A percentile compares a stretch with the other conserved stretches of the same genome.
phyloP scores from a whole-genome alignment of 192 early-diverging fungal species.

The Backusella morwellensis region DNA sequence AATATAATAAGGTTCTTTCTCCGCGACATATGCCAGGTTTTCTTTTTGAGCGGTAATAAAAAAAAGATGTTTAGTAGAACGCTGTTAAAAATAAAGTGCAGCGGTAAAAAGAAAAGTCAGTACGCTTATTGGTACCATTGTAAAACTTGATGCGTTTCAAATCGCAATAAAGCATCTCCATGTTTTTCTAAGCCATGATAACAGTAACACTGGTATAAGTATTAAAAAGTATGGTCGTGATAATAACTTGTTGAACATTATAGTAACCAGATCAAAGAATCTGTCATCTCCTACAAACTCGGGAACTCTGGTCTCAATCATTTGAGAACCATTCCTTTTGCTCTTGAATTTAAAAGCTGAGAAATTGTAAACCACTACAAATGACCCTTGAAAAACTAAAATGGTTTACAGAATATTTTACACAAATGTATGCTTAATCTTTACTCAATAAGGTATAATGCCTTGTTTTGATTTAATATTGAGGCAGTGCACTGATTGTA shows the following conservation, averaged over 20 bases:
- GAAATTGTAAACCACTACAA: neutral
- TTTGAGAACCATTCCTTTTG: neutral
- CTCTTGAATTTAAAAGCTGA: neutral
- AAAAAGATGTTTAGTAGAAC: too few species aligned
- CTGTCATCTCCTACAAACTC: neutral
- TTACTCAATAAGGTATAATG: neutral
- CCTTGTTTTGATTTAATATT: neutral
- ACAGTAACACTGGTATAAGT: too few species aligned
- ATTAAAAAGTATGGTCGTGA: too few species aligned
- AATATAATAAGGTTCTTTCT: neutral
- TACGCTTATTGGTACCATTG: too few species aligned
- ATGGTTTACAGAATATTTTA: neutral
- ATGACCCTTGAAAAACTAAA: neutral
- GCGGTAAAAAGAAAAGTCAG: too few species aligned
- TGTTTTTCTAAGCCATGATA: too few species aligned
- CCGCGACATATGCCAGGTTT: too few species aligned
- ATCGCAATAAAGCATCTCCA: too few species aligned
- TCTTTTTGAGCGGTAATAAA: too few species aligned
- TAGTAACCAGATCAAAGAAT: neutral
- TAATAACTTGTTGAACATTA: neutral
- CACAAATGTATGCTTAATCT: neutral
- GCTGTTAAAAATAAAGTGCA: too few species aligned
- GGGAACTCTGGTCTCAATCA: neutral
- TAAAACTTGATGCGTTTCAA: too few species aligned
- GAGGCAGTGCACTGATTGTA: neutral